These are phyloP conservation scores for Aleurites moluccanus DNA, from an alignment of 441 rosid genomes.

Conservation along the genomic window DNA sequence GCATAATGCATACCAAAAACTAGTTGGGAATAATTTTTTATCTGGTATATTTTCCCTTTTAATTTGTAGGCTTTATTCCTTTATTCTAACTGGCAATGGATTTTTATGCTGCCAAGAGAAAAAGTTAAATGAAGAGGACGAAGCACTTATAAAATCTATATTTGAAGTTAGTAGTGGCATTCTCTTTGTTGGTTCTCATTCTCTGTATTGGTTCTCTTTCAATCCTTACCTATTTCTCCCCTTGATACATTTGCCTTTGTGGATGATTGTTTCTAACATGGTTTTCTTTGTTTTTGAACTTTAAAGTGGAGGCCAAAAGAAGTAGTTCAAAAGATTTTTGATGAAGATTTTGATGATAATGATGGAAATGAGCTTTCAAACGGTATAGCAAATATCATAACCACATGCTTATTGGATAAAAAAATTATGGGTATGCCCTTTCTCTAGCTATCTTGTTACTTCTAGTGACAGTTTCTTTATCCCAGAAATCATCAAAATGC, in stretches of 20 bases:
- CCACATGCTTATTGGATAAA: not conserved
- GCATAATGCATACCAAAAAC: not conserved
- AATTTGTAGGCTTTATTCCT: not conserved
- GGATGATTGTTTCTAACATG: conserved; percentile 16
- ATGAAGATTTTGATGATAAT: conserved; percentile 55
- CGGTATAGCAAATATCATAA: not conserved
- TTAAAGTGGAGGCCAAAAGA: conserved; percentile 53
- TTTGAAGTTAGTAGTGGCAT: conserved; percentile 57
- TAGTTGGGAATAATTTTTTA: not conserved
- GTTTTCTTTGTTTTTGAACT: conserved; percentile 9
- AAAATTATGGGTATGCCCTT: not conserved
- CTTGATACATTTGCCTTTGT: conserved; percentile 7
- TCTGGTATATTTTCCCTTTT: not conserved
- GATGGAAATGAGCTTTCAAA: conserved; percentile 30
- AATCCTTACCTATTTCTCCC: not conserved
- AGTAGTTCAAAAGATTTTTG: conserved; percentile 62
- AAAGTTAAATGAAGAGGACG: conserved; percentile 89
- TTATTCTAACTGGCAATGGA: not conserved
- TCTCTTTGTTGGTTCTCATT: not conserved
- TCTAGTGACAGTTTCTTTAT: conserved; percentile 17
- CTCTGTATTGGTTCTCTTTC: too few species aligned
- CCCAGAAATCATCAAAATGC: not conserved
- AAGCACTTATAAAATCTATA: conserved; percentile 70
- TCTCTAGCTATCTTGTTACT: conserved; percentile 24
- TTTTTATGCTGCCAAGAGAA: conserved; percentile 72